Conservation (phyloP, 1,284 basidiomycete genomes). For the Abortiporus biennis region DNA sequence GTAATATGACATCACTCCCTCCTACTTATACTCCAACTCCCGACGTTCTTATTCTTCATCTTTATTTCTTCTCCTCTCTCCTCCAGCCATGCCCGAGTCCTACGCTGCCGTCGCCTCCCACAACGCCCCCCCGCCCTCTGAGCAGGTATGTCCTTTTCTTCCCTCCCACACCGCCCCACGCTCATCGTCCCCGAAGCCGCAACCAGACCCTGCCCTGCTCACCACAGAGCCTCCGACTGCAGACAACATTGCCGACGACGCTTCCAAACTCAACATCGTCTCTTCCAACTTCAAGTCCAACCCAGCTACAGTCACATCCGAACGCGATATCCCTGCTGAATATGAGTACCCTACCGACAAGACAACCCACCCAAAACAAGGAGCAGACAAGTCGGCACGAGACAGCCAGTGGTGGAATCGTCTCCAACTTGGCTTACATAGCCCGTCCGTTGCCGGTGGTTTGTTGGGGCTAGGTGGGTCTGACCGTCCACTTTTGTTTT, state of each 20-base stretch:
- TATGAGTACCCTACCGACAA: background rate
- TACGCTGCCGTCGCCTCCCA: conserved; percentile 61
- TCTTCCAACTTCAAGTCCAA: conserved; percentile 41
- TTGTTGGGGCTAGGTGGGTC: conserved; percentile 62
- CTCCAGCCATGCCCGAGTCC: no score
- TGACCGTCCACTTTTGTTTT: conserved; percentile 2
- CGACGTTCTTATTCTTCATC: conserved; percentile 27
- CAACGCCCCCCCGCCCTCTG: conserved; percentile 42
- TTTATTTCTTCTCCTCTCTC: no score
- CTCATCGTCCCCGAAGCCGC: conserved; percentile 35
- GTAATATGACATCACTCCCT: background rate
- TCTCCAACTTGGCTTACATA: conserved; percentile 57
- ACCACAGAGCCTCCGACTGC: conserved; percentile 45
- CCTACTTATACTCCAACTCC: background rate
- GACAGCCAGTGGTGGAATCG: conserved; percentile 50
- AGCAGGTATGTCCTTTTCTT: conserved; percentile 30
- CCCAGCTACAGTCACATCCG: conserved; percentile 37
- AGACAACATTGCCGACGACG: conserved; percentile 38
- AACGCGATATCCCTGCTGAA: no score
- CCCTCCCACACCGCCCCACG: background rate
- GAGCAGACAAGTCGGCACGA: no score
- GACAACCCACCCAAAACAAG: background rate
- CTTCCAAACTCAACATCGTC: conserved; percentile 49
- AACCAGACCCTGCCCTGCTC: conserved; percentile 54
- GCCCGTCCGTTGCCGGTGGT: conserved; percentile 69